These are phyloP conservation scores for Globisporangium nagaii DNA, from an alignment of 352 stramenopile genomes.

Conservation along the genomic window DNA sequence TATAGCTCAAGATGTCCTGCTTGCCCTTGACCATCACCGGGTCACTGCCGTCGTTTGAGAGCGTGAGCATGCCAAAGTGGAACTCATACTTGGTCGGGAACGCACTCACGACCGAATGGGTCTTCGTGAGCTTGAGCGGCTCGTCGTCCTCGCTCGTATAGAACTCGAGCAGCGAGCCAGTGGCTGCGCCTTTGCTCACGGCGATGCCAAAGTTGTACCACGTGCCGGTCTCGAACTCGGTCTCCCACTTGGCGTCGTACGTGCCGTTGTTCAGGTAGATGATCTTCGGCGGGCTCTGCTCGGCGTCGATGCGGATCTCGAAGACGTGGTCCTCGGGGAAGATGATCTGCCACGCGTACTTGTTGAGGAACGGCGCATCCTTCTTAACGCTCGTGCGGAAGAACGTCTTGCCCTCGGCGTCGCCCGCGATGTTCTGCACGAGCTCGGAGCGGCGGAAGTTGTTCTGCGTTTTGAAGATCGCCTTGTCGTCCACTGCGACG, in stretches of 20 bases:
- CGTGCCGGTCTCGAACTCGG: conserved; percentile 33
- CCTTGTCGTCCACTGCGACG: conserved; percentile 37
- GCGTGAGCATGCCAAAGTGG: conserved; percentile 40
- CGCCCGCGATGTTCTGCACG: conserved; percentile 44
- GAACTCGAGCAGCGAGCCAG: conserved; percentile 27
- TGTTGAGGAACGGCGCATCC: conserved; percentile 38
- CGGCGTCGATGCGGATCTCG: conserved; percentile 49
- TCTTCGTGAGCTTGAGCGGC: conserved; percentile 26
- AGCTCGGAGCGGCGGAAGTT: conserved; percentile 68
- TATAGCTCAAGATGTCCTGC: conserved; percentile 62
- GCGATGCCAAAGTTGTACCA: conserved; percentile 71
- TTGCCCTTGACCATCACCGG: conserved; percentile 35
- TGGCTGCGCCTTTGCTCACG: conserved; percentile 16
- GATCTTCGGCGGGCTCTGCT: conserved; percentile 31
- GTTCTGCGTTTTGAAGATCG: conserved; percentile 44
- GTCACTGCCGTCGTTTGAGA: conserved; percentile 32
- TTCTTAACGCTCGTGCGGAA: conserved; percentile 60
- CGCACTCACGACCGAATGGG: conserved; percentile 20
- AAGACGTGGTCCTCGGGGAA: conserved; percentile 55
- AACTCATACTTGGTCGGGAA: conserved; percentile 37
- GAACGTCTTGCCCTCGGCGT: conserved; percentile 39
- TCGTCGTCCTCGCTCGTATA: conserved; percentile 43
- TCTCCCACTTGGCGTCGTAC: conserved; percentile 41
- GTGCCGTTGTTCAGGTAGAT: conserved; percentile 44
- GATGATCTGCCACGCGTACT: conserved; percentile 51